Percentiles rank a stretch among this genome's conserved stretches.
Conservation (phyloP, 495 filamentous ascomycete genomes). For the Aspergillus olivimuriae region DNA sequence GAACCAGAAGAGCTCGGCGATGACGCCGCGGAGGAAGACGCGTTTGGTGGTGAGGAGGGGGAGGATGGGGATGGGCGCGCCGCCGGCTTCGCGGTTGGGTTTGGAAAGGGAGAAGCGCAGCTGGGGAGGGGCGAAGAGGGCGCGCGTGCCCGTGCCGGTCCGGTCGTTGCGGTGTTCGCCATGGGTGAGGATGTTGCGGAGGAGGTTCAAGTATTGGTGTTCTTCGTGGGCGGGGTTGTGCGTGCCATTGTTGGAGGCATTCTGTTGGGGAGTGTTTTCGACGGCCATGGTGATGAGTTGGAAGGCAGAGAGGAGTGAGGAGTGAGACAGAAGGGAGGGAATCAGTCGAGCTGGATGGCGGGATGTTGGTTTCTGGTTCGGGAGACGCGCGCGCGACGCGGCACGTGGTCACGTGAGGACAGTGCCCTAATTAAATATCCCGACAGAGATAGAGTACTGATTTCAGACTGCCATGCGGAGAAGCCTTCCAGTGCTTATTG, state of each 20-base stretch:
- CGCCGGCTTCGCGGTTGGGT: conserved; percentile 33
- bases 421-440: too few relatives aligned
- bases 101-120: conserved; percentile 79
- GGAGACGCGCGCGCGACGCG: conserved; percentile 18
- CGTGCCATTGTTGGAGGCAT: conserved; percentile 3
- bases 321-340: too few relatives aligned
- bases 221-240: conserved; percentile 53
- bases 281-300: too few relatives aligned
- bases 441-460: too few relatives aligned
- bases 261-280: conserved; percentile 8
- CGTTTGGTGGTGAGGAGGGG: conserved; percentile 96
- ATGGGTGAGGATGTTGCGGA: conserved; percentile 63
- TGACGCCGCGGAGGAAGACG: conserved; percentile 84
- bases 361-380: too few relatives aligned
- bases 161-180: conserved; percentile 81
- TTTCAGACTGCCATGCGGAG: background rate
- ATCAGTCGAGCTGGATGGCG: background rate
- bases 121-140: too few relatives aligned
- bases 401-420: conserved; percentile 24
- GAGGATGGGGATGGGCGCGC: conserved; percentile 51
- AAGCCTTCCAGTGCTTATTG: too few relatives aligned
- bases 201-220: conserved; percentile 69
- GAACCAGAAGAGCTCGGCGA: conserved; percentile 97
- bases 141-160: conserved; percentile 87
- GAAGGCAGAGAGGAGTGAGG: background rate